phyloP scores from a whole-genome alignment of 768 basidiomycete species.

The Ramaria sp. region DNA sequence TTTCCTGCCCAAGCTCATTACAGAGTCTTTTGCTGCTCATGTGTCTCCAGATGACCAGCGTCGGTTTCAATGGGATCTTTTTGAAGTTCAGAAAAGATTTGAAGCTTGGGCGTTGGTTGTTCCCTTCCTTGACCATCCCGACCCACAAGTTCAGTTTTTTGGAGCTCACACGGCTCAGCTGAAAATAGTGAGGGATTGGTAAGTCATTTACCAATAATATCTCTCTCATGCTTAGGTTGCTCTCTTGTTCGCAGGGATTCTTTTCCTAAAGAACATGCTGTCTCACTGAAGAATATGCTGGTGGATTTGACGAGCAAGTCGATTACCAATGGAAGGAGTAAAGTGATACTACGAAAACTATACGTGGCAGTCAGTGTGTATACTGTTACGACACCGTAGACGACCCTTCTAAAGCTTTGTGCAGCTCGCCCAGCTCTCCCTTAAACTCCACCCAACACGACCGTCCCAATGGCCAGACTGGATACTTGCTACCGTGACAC shows the following conservation, averaged over 20 bases:
- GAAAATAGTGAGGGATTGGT: conserved; percentile 93
- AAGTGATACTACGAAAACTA: conserved; percentile 74
- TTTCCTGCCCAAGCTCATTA: conserved; percentile 3
- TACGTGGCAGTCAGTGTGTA: conserved; percentile 66
- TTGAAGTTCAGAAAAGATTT: conserved; percentile 56
- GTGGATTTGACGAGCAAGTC: conserved; percentile 62
- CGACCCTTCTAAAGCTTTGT: neutral
- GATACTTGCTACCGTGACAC: conserved; percentile 53
- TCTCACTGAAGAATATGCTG: conserved; percentile 52
- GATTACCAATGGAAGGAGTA: conserved; percentile 44
- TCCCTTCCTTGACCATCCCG: conserved; percentile 58
- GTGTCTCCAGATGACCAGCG: conserved; percentile 50
- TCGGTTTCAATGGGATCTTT: conserved; percentile 58
- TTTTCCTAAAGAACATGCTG: conserved; percentile 52
- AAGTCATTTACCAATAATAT: conserved; percentile 4
- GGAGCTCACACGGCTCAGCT: conserved; percentile 90
- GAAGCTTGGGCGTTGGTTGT: conserved; percentile 82
- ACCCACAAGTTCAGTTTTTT: conserved; percentile 87
- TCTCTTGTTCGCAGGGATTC: conserved; percentile 43
- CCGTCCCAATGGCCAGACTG: conserved; percentile 67
- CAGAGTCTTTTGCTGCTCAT: conserved; percentile 22
- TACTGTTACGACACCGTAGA: neutral
- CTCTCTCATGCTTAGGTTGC: neutral
- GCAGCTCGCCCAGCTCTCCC: conserved; percentile 32
- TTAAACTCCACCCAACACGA: conserved; percentile 53